Evolutionary conservation across 331 rosid genomes (phyloP), one percentile per base, ranked within the genome.

Genomic region (Malus hybrid): DNA sequence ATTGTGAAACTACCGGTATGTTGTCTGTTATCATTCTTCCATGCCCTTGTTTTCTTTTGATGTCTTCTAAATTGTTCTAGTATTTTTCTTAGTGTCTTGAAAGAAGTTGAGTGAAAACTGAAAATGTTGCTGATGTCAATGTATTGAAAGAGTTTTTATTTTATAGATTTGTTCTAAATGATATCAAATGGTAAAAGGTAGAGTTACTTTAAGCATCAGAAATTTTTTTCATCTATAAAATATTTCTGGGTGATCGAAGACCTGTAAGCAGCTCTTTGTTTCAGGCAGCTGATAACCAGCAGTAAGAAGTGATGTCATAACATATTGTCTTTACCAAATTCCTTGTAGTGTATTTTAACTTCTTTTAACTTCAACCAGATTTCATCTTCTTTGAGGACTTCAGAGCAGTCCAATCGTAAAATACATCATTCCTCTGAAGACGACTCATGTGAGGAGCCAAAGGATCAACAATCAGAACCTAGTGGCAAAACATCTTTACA

Each of bases 361-460:
- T 30, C 63, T 63, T 28, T 73, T 73, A 18, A 69, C 34, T 61
- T 32, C 61, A n/a, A 39, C 44, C 81, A 82, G 83, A 72, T 78
- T 52, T 79, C 82, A 33, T 69, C 76, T 52, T 80, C 88, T 73
- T 79, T 76, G 64, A 82, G 74, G 73, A 62, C 75, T 66, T 71
- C 82, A 66, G 75, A 82, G 82, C 78, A 68, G 50, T 78, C 78
- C 10, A 57, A 72, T 73, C 61, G 69, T 39, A 80, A 77, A 69
- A 65, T 60, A 16, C 44, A 30, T 75, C 58, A 65, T 64, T 70
- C 72, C 33, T 62, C 28, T 6, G 84, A 78, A 79, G 71, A 78
- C 52, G 60, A 20, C 57, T 68, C 80, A 28, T 69, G 34, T 66
- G 77, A 80, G 77, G 81, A 68, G 79, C 61, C 30, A 48, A 71